These are phyloP conservation scores for Kodamaea kaohsiungensis DNA, from an alignment of 805 yeast genomes.

Conservation along the genomic window DNA sequence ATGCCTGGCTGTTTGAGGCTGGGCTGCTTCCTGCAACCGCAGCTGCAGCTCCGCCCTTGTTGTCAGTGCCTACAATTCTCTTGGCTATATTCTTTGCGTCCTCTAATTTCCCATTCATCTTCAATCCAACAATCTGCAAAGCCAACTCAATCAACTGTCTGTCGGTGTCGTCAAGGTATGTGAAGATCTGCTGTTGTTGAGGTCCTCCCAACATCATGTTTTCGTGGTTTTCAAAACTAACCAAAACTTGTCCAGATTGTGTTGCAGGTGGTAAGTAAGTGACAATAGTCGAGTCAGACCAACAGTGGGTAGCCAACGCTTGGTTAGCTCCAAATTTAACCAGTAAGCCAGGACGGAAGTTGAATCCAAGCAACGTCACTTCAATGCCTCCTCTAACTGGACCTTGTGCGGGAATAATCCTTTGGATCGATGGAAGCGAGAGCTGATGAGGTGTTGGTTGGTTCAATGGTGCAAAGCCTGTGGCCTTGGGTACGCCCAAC, in stretches of 20 bases:
- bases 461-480: conserved; percentile 14
- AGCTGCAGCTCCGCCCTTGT: conserved; percentile 23
- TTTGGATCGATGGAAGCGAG: conserved; percentile 62
- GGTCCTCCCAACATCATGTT: conserved; percentile 26
- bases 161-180: conserved; percentile 94
- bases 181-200: conserved; percentile 64
- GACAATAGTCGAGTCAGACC: conserved; percentile 94
- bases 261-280: conserved; percentile 92
- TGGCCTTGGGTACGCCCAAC: conserved; percentile 1
- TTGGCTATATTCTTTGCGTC: conserved; percentile 94
- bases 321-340: conserved; percentile 85
- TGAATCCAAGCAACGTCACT: conserved; percentile 84
- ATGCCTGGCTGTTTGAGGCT: background rate
- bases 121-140: conserved; percentile 91
- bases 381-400: conserved; percentile 96
- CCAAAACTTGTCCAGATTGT: conserved; percentile 88
- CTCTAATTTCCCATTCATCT: conserved; percentile 94
- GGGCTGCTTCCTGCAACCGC: conserved; percentile 34
- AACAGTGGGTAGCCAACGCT: conserved; percentile 86
- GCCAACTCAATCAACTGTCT: conserved; percentile 93
- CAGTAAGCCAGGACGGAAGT: conserved; percentile 77
- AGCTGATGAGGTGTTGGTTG: conserved; percentile 15
- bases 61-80: conserved; percentile 75
- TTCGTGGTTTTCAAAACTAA: conserved; percentile 67
- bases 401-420: conserved; percentile 94